Evolutionary conservation across 257 asterid species (phyloP).

Genomic region (Capsicum pubescens): DNA sequence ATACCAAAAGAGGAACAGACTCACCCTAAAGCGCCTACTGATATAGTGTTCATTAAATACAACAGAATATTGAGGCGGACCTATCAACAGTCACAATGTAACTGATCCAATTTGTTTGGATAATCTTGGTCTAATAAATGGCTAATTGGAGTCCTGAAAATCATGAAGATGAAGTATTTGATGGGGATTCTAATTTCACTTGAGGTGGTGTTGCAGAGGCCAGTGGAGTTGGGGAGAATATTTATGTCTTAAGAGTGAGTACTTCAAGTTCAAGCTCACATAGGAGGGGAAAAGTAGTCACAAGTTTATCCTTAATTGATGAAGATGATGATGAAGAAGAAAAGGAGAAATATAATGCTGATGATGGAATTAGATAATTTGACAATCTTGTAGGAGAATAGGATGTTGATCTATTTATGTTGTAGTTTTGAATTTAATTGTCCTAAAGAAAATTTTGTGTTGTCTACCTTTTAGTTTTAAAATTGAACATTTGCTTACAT

Average conservation of each 20-base stretch:
- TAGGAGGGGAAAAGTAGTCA: background rate
- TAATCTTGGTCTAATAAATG: background rate
- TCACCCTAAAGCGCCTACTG: background rate
- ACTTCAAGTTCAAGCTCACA: background rate
- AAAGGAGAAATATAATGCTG: background rate
- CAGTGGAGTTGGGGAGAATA: background rate
- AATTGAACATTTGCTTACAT: background rate
- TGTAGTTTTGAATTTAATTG: background rate
- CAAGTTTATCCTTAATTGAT: background rate
- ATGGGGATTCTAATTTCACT: constrained; percentile 8
- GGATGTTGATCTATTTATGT: constrained; percentile 8
- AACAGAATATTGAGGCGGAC: background rate
- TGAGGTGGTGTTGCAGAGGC: background rate
- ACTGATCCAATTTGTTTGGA: constrained; percentile 4
- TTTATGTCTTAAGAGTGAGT: background rate
- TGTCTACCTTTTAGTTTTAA: background rate
- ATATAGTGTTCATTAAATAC: background rate
- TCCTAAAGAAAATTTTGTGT: background rate
- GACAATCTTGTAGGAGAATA: background rate
- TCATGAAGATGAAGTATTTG: constrained; percentile 10
- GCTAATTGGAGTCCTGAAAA: background rate
- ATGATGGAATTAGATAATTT: background rate
- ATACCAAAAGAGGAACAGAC: background rate
- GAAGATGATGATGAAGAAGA: background rate
- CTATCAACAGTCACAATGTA: background rate